Evolutionary conservation across 495 filamentous ascomycete genomes (phyloP), one percentile per base, ranked within the genome.

Genomic region (Massariosphaeria phaeospora): DNA sequence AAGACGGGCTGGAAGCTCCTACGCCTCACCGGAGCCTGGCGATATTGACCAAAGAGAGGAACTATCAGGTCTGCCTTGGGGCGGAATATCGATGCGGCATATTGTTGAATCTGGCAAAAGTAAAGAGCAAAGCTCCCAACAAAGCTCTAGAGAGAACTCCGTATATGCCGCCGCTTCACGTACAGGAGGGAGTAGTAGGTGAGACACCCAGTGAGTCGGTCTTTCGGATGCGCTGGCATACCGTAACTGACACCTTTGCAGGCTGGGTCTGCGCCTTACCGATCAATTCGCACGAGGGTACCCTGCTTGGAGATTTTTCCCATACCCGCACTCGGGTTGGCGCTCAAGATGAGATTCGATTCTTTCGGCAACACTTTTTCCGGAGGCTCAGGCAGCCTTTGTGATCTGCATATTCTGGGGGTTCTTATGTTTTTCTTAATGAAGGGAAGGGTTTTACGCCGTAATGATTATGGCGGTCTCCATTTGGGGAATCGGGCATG

Each of bases 41-140:
- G 79, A 79, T 15, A 57, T 79, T 46, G 76, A 72, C 29, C 40
- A 58, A 65, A 34, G 73, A 68, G 25, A 65, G 70, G 23, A 75
- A 78, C 72, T 79, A 10, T 79, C 79, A 0, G 82, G 82, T 3
- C 64, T 85, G 2, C 82, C 82, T 0, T 86, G 83, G 83, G 83
- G 83, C 17, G 73, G 80, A 20, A 44, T 83, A 36, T 78, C 72
- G 51, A 56, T 86, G 69, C 66, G 68, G 24, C 75, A 80, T 55
- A 70, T 83, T 2, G 69, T 84, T 0, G 66, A 74, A 8, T 67
- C 70, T 9, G 81, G 82, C 15, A 76, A 79, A 55, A 70, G 73
- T 30, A 69, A 68, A 59, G 66, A 68, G 47, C 57, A 62, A 49
- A 61, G 47, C 35, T 66, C 65, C 13, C 60, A 62, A 35, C 36